These are phyloP conservation scores for Psilocybe cubensis DNA, from an alignment of 768 basidiomycete genomes.

Conservation along the genomic window DNA sequence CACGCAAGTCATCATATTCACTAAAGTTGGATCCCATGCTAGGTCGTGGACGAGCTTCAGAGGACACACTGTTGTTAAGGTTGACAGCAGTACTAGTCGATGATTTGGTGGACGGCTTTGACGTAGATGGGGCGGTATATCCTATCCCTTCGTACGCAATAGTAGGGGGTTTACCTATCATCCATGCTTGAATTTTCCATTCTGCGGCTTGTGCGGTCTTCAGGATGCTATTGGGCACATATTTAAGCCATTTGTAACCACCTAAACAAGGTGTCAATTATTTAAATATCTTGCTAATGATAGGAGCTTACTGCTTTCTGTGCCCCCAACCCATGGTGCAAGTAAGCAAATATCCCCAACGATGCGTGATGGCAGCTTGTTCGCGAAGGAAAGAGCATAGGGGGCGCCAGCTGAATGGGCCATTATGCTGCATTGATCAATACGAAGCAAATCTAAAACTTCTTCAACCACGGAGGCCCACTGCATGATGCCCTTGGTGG, in stretches of 20 bases:
- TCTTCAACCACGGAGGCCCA: conserved; percentile 93
- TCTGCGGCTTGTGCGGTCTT: conserved; percentile 97
- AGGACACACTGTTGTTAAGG: conserved; percentile 22
- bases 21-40: conserved; percentile 79
- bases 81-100: conserved; percentile 36
- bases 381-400: conserved; percentile 88
- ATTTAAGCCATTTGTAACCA: conserved; percentile 96
- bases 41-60: conserved; percentile 56
- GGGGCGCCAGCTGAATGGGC: conserved; percentile 97
- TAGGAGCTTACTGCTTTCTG: conserved; percentile 74
- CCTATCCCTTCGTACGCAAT: conserved; percentile 87
- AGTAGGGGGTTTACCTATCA: conserved; percentile 93
- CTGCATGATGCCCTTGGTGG: conserved; percentile 80
- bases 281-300: conserved; percentile 11
- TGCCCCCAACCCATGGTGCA: conserved; percentile 95
- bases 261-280: conserved; percentile 38
- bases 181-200: conserved; percentile 97
- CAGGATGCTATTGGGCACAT: conserved; percentile 90
- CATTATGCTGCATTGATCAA: conserved; percentile 85
- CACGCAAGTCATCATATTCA: conserved; percentile 86
- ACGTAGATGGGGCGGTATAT: conserved; percentile 53
- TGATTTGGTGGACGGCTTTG: conserved; percentile 26
- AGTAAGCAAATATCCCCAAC: conserved; percentile 85
- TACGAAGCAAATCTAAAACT: conserved; percentile 79
- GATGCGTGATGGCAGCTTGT: conserved; percentile 73